phyloP scores from a whole-genome alignment of 2,329 filamentous ascomycete genomes.

The Camillea tinctor region DNA sequence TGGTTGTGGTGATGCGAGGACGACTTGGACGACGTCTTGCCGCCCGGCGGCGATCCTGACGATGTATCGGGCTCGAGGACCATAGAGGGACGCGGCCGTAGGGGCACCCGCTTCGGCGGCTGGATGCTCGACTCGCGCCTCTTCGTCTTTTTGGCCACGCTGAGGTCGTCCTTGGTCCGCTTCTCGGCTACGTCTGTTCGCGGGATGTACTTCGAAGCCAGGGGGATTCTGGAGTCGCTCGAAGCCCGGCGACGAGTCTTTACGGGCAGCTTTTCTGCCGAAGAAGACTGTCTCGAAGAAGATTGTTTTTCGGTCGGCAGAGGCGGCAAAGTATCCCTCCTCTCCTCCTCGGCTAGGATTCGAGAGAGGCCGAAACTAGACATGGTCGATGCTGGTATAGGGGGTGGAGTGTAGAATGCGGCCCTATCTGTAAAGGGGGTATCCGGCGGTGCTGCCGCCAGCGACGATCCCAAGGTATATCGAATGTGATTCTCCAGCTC shows the following conservation, averaged over 20 bases:
- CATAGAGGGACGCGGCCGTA: background rate
- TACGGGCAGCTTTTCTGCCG: background rate
- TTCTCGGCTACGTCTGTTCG: background rate
- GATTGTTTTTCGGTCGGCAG: background rate
- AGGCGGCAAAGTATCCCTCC: background rate
- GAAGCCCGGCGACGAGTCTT: background rate
- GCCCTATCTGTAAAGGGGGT: background rate
- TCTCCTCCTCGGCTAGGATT: background rate
- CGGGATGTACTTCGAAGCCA: background rate
- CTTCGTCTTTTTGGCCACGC: background rate
- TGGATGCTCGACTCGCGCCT: background rate
- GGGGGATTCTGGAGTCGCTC: background rate
- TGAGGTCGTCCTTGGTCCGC: background rate
- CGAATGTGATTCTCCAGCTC: slow-evolving; percentile 3
- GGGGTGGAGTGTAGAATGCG: background rate
- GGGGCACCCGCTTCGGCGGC: background rate
- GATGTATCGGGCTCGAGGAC: background rate
- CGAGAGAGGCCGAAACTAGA: background rate
- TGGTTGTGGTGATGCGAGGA: too few species aligned
- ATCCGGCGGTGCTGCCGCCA: background rate
- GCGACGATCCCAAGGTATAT: background rate
- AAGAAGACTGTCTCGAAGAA: too few species aligned
- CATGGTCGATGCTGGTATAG: background rate
- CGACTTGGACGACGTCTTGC: too few species aligned
- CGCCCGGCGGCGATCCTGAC: too few species aligned